Conservation (phyloP, 2,329 filamentous ascomycete species). For the Xylaria arbuscula region DNA sequence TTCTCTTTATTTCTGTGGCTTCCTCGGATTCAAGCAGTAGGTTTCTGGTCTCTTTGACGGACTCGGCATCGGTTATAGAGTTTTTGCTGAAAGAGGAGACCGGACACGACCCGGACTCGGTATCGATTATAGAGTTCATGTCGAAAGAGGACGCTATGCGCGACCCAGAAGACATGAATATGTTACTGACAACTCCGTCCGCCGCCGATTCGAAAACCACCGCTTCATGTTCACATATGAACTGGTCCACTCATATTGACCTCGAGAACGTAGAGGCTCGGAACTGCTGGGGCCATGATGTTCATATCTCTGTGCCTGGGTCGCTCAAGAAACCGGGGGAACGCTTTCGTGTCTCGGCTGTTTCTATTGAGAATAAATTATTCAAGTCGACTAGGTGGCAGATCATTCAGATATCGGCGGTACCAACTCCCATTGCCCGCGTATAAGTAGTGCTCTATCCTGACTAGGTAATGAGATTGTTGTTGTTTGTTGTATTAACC, state of each 20-base stretch:
- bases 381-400: background rate
- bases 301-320: background rate
- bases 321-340: background rate
- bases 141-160: background rate
- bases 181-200: background rate
- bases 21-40: background rate
- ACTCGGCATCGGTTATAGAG: background rate
- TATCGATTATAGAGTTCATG: background rate
- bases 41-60: background rate
- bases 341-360: background rate
- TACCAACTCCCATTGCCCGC: background rate
- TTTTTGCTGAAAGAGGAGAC: background rate
- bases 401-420: background rate
- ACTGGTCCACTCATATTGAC: slow-evolving; percentile 3
- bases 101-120: background rate
- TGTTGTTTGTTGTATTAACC: background rate
- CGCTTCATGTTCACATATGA: background rate
- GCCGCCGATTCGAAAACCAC: too few species aligned
- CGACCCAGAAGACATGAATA: too few species aligned
- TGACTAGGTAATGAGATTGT: background rate
- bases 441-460: background rate
- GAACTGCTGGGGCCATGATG: background rate
- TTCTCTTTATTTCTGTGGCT: background rate
- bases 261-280: background rate
- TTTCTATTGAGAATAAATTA: background rate